phyloP scores from a whole-genome alignment of 208 protist genomes.

The Entamoeba invadens region DNA sequence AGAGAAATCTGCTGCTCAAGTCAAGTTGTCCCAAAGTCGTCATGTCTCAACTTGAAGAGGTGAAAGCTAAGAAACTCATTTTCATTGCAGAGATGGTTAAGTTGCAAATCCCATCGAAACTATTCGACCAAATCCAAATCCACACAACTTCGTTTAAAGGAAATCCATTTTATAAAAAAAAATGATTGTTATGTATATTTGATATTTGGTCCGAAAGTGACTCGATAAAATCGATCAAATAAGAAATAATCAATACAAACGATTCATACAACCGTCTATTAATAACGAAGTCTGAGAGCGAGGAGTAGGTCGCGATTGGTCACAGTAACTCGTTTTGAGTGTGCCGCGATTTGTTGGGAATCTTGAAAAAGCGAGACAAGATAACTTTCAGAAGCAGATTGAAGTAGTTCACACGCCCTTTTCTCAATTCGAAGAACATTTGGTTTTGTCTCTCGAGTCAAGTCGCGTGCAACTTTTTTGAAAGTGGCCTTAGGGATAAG shows the following conservation, averaged over 20 bases:
- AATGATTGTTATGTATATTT: no score
- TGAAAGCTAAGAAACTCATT: not conserved
- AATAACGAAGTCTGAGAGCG: not conserved
- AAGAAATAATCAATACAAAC: no score
- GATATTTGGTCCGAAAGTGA: no score
- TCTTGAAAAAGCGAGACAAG: not conserved
- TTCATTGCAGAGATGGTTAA: not conserved
- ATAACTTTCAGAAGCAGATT: not conserved
- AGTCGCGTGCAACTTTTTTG: not conserved
- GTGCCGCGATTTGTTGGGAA: not conserved
- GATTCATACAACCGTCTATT: no score
- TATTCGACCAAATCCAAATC: not conserved
- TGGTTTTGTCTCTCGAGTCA: not conserved
- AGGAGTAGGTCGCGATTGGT: not conserved
- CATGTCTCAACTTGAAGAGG: not conserved
- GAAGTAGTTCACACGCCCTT: not conserved
- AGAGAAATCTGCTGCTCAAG: not conserved
- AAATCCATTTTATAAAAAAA: not conserved
- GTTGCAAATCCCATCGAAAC: not conserved
- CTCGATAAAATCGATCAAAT: no score
- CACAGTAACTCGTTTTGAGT: not conserved
- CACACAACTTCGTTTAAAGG: not conserved
- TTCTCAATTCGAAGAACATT: not conserved
- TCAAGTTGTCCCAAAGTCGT: not conserved
- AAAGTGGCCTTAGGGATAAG: not conserved